Evolutionary conservation across 2,329 filamentous ascomycete species (phyloP), one percentile per base, ranked within the genome.

Genomic region (Huntiella moniliformis): DNA sequence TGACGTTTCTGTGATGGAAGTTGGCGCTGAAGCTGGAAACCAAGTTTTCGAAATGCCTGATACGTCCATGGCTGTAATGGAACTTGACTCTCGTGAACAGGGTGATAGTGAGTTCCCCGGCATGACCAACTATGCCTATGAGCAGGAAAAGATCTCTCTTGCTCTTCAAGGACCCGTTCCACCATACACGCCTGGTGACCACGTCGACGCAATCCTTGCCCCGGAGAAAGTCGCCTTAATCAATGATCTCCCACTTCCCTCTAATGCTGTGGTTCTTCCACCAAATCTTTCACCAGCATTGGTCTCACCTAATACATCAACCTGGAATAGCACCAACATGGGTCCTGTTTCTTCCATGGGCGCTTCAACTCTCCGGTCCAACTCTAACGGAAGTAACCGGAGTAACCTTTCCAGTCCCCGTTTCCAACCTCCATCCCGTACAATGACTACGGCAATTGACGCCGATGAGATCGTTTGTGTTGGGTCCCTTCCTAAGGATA

Each of bases 21-120:
- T 66, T 3, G 63, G 56, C 4, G 63, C 62, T 4, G 64, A 66
- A 43, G 55, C 61, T 2, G 62, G 64, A 42, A 66, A 69, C 35
- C 65, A 70, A 50, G 63, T 71, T 3, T 71, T 70, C 48, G 70
- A 74, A 52, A 54, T 74, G 54, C 62, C 70, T 1, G 68, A 61
- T 4, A 64, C 64, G 0, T 51, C 59, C 1, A 58, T 60, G 17
- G 65, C 61, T 15, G 60, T 65, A 41, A 55, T 56, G 40, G 63
- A 59, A 4, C 55, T 59, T 38, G 55, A 61, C 11, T 60, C 59
- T 10, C 63, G 63, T 1, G 63, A 62, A 0, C 62, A 66, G 18
- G 13, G 22, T 5, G 41, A 42, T 13, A 36, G 32, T 12, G 51
- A 67, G 4, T 62, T 62, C 1, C 57, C 62, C 3, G 58, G 58